Conservation (phyloP, 1,284 basidiomycete genomes). For the Xanthoconium separans region DNA sequence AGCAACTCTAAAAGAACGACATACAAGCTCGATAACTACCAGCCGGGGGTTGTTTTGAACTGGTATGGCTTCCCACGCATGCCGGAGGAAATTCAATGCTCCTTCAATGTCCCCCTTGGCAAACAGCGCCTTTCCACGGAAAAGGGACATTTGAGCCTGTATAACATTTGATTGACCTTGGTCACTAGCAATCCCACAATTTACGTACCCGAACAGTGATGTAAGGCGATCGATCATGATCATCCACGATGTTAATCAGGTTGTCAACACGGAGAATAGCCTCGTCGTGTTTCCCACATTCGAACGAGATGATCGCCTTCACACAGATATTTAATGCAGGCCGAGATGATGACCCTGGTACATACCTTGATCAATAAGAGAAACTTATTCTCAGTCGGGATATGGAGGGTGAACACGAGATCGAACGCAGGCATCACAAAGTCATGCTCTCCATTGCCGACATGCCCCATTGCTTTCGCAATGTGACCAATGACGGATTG, state of each 20-base stretch:
- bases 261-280: background rate
- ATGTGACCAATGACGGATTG: conserved; percentile 1
- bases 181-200: background rate
- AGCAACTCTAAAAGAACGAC: no score
- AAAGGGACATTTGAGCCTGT: no score
- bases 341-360: background rate
- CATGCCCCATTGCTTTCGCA: background rate
- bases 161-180: no score
- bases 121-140: no score
- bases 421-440: conserved; percentile 1
- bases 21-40: no score
- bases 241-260: background rate
- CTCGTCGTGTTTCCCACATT: background rate
- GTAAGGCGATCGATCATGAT: background rate
- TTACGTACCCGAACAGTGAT: background rate
- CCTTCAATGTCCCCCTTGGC: no score
- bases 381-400: background rate
- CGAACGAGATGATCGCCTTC: conserved; percentile 2
- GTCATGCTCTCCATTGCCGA: background rate
- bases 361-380: conserved; percentile 12
- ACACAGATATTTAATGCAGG: no score
- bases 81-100: no score
- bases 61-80: no score
- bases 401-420: background rate
- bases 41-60: no score